Evolutionary conservation across 345 rosid species (phyloP).

Genomic region (Lepidium aucheri): DNA sequence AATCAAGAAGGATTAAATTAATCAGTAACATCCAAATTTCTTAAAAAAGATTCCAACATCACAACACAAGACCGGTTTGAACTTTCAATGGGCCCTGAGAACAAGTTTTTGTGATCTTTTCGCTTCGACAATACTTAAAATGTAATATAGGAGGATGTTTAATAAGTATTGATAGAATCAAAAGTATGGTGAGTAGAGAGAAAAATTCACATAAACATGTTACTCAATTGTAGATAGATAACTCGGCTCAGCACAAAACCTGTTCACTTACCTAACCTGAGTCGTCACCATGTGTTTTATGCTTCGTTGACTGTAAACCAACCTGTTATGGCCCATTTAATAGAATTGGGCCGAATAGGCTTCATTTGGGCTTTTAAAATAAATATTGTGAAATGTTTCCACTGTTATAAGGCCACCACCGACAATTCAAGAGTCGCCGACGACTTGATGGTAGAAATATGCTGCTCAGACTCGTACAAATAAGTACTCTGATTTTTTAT

Average conservation of each 20-base stretch:
- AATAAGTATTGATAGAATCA: too few relatives aligned
- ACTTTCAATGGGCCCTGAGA: too few relatives aligned
- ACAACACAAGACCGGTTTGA: not conserved
- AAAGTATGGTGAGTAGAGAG: not conserved
- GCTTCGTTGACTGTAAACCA: not conserved
- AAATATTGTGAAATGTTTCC: not conserved
- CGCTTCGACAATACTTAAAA: too few relatives aligned
- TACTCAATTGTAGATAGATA: not conserved
- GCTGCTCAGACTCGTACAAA: not conserved
- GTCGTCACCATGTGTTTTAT: too few relatives aligned
- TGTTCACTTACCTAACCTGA: not conserved
- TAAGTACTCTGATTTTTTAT: not conserved
- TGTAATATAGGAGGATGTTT: too few relatives aligned
- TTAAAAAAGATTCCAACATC: not conserved
- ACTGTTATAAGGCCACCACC: not conserved
- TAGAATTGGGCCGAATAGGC: not conserved
- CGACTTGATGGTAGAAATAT: not conserved
- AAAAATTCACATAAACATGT: not conserved
- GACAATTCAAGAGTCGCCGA: conserved; percentile 5
- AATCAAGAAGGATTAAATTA: conserved; percentile 12
- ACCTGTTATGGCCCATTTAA: not conserved
- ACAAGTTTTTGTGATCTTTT: too few relatives aligned
- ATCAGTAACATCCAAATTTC: not conserved
- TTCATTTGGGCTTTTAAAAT: not conserved
- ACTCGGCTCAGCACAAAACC: not conserved